Conservation (phyloP, 345 rosid genomes). For the Pelargonium nanum region DNA sequence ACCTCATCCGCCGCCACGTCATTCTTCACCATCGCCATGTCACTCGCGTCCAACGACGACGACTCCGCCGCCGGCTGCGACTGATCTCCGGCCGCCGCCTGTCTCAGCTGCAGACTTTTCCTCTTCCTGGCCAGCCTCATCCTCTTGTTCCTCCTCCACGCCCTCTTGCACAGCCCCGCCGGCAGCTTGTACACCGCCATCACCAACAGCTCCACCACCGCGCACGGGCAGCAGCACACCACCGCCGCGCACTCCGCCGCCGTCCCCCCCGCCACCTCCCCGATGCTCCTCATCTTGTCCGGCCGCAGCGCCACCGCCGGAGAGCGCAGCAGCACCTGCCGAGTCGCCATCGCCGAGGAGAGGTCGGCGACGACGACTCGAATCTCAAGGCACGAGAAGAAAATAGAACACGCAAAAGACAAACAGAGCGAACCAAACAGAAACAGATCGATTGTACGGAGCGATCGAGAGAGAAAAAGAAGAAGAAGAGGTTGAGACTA, state of each 20-base stretch:
- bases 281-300: conserved; percentile 17
- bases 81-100: neutral
- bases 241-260: conserved; percentile 73
- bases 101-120: conserved; percentile 2
- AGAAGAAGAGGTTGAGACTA: neutral
- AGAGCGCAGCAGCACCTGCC: neutral
- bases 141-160: conserved; percentile 23
- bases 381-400: too few relatives aligned
- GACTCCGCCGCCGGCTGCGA: conserved; percentile 6
- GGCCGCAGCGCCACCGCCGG: conserved; percentile 6
- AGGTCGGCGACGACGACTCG: too few relatives aligned
- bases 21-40: conserved; percentile 24
- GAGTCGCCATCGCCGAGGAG: too few relatives aligned
- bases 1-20: conserved; percentile 20
- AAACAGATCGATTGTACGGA: too few relatives aligned
- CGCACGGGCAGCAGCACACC: conserved; percentile 63
- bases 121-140: conserved; percentile 16
- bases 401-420: too few relatives aligned
- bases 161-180: conserved; percentile 40
- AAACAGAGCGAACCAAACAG: too few relatives aligned
- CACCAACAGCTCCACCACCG: conserved; percentile 38
- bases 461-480: too few relatives aligned
- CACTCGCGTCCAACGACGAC: conserved; percentile 14
- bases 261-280: conserved; percentile 41
- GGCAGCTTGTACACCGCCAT: conserved; percentile 56